Percentiles rank a stretch among this genome's conserved stretches.
Evolutionary conservation across 805 yeast species (phyloP).

Genomic region (Teunomyces panamensis): DNA sequence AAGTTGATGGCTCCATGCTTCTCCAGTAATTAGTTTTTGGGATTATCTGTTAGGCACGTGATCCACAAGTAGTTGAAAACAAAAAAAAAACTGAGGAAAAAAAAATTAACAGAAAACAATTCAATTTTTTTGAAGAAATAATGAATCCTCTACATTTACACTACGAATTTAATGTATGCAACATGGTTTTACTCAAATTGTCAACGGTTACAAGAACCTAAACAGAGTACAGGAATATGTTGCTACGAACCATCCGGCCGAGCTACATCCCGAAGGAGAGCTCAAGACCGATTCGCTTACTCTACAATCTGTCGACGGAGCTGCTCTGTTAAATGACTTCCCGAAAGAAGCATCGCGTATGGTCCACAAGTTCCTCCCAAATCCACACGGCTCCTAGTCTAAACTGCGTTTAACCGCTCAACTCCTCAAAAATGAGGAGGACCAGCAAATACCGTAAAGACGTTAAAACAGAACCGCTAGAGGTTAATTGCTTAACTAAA

Average conservation of each 20-base stretch:
- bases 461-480: conserved; percentile 20
- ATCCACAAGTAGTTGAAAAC: not conserved
- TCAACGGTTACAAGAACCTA: conserved; percentile 83
- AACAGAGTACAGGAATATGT: conserved; percentile 99
- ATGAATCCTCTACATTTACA: not conserved
- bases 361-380: conserved; percentile 9
- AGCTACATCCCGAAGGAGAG: conserved; percentile 56
- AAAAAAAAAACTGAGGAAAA: not conserved
- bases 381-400: conserved; percentile 18
- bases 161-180: conserved; percentile 64
- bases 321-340: conserved; percentile 66
- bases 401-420: conserved; percentile 41
- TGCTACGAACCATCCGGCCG: conserved; percentile 73
- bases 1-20: not conserved
- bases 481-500: conserved; percentile 18
- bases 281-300: conserved; percentile 62
- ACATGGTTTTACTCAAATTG: conserved; percentile 99
- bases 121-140: no score
- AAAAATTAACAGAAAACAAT: no score
- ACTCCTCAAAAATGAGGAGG: conserved; percentile 39
- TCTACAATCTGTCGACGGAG: conserved; percentile 99
- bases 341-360: conserved; percentile 16
- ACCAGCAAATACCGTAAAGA: conserved; percentile 26
- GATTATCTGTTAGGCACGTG: not conserved
- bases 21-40: not conserved